phyloP scores from a whole-genome alignment of 1,139 yeast species.

The Kurtzmaniella quercitrusa region DNA sequence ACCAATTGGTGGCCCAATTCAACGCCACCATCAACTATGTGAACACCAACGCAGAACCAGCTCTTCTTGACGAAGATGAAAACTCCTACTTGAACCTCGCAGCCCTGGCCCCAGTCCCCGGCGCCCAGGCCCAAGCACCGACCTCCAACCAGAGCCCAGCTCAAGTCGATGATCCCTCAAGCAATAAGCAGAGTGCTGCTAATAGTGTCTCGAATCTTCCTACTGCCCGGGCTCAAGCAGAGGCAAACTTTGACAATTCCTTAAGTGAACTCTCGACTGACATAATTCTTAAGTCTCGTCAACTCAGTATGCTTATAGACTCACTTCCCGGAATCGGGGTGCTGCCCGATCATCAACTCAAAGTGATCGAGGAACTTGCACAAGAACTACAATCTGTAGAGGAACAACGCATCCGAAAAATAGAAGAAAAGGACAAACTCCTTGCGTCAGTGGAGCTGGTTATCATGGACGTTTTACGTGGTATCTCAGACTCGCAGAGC shows the following conservation, averaged over 20 bases:
- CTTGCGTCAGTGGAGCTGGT: conserved; percentile 64
- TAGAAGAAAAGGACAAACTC: conserved; percentile 62
- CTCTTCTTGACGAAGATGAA: conserved; percentile 36
- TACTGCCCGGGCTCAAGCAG: conserved; percentile 14
- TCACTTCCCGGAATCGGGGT: conserved; percentile 92
- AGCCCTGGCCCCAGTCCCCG: conserved; percentile 43
- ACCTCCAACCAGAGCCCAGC: conserved; percentile 19
- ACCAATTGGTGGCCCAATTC: conserved; percentile 87
- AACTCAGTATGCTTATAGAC: conserved; percentile 79
- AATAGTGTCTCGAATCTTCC: conserved; percentile 16
- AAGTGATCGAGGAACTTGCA: conserved; percentile 60
- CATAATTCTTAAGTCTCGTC: conserved; percentile 79
- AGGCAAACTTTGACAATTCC: conserved; percentile 45
- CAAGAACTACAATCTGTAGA: conserved; percentile 62
- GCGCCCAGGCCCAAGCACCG: conserved; percentile 40
- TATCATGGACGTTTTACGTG: conserved; percentile 58
- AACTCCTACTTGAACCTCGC: conserved; percentile 38
- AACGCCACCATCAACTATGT: conserved; percentile 87
- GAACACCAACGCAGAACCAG: conserved; percentile 46
- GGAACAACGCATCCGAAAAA: conserved; percentile 50
- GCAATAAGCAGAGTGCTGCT: conserved; percentile 16
- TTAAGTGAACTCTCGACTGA: conserved; percentile 77
- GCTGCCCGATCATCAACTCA: conserved; percentile 69
- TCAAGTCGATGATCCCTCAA: conserved; percentile 28
- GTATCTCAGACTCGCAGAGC: conserved; percentile 36